Evolutionary conservation across 305 asterid genomes (phyloP), one percentile per base, ranked within the genome.

Genomic region (Fraxinus sp.): DNA sequence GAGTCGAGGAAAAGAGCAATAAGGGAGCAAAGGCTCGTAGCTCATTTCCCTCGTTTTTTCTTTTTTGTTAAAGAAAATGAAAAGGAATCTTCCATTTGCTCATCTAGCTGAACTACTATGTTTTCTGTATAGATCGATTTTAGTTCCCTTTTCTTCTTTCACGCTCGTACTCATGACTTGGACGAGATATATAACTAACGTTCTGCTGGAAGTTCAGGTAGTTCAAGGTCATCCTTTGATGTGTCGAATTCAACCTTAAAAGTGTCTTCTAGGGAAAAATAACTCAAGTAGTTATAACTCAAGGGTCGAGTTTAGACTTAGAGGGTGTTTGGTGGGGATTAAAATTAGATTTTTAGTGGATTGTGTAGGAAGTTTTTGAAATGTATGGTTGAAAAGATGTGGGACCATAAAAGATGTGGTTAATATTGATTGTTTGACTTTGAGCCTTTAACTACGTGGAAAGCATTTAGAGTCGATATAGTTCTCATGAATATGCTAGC

Each of bases 11-110:
- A 18, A 35, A 11, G 71, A 39, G 75, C 43, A 75, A 39, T 43
- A 5, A 36, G 28, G 39, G 49, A 81, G 84, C 88, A 86, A 87
- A 75, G 87, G 89, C 89, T 83, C 86, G 77, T 86, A 79, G 84
- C 86, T 81, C 36, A 8, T 7, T 84, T 74, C 16, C 30, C 41
- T 57, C 22, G 24, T 22, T 33, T 77, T 30, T 68, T 35, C 7
- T 20, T 10, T 52, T 80, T 37, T 72, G 64, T 35, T 33, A 5
- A 35, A 41, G 59, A 22, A 64, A 70, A 84, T 41, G 26, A 41
- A 76, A 83, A 74, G 66, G 46, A 46, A 78, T 83, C 90, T 90
- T 88, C 93, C 93, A 85, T 87, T 85, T 89, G 90, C 90, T 80
- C 81, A 52, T 49, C 84, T 79, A 30, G 75, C 84, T 80, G 46